Evolutionary conservation across 2,329 filamentous ascomycete species (phyloP).

Genomic region (Neophaeococcomyces aloes): DNA sequence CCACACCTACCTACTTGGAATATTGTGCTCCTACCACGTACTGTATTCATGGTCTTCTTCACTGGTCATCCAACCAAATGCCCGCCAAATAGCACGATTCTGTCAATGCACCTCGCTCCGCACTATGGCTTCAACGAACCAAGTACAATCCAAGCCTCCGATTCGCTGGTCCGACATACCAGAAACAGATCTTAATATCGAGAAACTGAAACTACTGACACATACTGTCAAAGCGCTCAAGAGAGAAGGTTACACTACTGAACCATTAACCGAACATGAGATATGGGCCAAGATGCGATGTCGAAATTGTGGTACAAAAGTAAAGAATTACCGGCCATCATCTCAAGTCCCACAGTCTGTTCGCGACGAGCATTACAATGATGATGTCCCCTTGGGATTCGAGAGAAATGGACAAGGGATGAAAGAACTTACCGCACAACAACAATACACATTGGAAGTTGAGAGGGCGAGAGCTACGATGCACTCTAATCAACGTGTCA

Average conservation of each 20-base stretch:
- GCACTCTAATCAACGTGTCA: not conserved
- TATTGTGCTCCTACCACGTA: too few relatives aligned
- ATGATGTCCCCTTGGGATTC: not conserved
- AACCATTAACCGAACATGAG: slow-evolving; percentile 11
- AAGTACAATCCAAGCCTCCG: not conserved
- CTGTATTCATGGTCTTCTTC: too few relatives aligned
- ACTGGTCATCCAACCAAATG: too few relatives aligned
- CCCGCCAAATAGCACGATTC: not conserved
- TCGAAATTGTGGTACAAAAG: slow-evolving; percentile 5
- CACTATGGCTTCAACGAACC: not conserved
- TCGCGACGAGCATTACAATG: not conserved
- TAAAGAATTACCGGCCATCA: slow-evolving; percentile 3
- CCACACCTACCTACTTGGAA: too few relatives aligned
- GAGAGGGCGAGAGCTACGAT: not conserved
- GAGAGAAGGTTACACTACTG: slow-evolving; percentile 12
- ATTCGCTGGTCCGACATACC: slow-evolving; percentile 12
- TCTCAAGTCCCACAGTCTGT: not conserved
- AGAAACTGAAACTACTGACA: slow-evolving; percentile 12
- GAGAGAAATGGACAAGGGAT: not conserved
- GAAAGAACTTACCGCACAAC: not conserved
- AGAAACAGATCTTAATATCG: slow-evolving; percentile 7
- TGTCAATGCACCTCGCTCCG: not conserved
- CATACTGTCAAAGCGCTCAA: slow-evolving; percentile 9
- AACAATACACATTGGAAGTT: not conserved
- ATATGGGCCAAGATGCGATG: slow-evolving; percentile 17